Percentiles rank a stretch among this genome's conserved stretches.
Conservation (phyloP, 768 basidiomycete genomes). For the Leccinum uliginosum region DNA sequence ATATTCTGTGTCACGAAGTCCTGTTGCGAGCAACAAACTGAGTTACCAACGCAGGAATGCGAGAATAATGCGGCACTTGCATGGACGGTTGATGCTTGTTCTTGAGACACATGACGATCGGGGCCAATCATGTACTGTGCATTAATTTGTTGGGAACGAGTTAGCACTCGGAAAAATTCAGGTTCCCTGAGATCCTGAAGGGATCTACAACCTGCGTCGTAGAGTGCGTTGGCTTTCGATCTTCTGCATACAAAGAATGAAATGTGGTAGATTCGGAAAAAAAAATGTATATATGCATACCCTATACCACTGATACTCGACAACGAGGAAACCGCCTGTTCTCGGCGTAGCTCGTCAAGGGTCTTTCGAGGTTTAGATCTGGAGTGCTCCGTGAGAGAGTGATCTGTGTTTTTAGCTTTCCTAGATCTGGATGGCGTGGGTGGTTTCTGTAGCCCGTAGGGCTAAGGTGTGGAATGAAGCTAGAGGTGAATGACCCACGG, state of each 20-base stretch:
- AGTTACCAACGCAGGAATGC: neutral
- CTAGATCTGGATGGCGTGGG: constrained; percentile 3
- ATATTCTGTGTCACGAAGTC: constrained; percentile 46
- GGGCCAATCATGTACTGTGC: constrained; percentile 40
- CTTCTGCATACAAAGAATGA: constrained; percentile 8
- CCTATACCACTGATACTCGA: constrained; percentile 44
- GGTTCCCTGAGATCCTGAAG: constrained; percentile 39
- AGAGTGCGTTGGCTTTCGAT: constrained; percentile 39
- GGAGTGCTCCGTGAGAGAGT: constrained; percentile 4
- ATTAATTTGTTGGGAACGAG: constrained; percentile 33
- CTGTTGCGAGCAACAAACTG: constrained; percentile 27
- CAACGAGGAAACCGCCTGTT: constrained; percentile 31
- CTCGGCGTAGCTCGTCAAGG: constrained; percentile 25
- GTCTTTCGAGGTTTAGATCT: constrained; percentile 12
- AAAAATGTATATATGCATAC: constrained; percentile 28
- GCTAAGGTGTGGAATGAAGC: neutral
- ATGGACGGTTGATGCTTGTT: constrained; percentile 42
- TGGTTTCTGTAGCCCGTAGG: constrained; percentile 13
- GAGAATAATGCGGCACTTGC: constrained; percentile 31
- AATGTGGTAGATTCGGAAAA: neutral
- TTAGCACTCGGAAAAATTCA: constrained; percentile 37
- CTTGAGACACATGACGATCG: constrained; percentile 31
- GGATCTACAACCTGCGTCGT: constrained; percentile 46
- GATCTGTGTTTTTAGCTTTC: neutral
- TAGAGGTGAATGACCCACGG: constrained; percentile 27